Base-by-base conservation (phyloP, 257 asterid species). In the Linderniella brevidens region DNA sequence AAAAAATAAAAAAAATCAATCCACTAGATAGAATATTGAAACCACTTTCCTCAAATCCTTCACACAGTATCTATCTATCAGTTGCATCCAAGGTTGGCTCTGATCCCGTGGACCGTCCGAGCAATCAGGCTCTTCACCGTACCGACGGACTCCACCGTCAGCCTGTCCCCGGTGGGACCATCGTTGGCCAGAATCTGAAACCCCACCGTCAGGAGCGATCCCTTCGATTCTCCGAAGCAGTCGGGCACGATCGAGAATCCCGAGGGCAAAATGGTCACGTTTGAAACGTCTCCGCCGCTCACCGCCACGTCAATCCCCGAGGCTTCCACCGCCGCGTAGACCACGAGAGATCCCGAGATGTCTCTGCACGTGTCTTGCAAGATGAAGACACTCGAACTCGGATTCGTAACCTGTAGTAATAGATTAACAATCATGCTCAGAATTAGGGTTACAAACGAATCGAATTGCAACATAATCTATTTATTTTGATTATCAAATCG, bases 161-260 rank as follows among this genome's bases (percentile, higher is more conserved):
- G 78, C 74, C 65, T 72, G 5, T 79, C 78, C 5, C 73, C 69
- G 0, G 93, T 77, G 57, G 42, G 49, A 46, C 43, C 32, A n/a
- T n/a, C 61, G 58, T 57, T 76, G 45, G 73, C 88, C 48, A 77
- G 44, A 17, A 87, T 74, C 53, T 87, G 97, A 60, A 78, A 78
- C 37, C 86, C 92, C 1, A 78, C 50, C 0, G 93, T 87, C 59
- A 87, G 75, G 42, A 87, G 38, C 12, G 88, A 80, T 17, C 93
- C 93, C 0, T 53, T 29, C 0, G 78, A 56, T 5, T 66, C 60
- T 0, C 68, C 54, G 19, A 49, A 54, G 42, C 77, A 68, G 44
- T 72, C 92, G 0, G 97, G 93, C 18, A 68, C 58, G 0, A 87
- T 72, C 0, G 84, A 68, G 25, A 83, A 80, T 14, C 97, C 97